A percentile compares a stretch with the other conserved stretches of the same genome.
Conservation (phyloP, 2,329 filamentous ascomycete genomes). For the Colletotrichum eleusines region DNA sequence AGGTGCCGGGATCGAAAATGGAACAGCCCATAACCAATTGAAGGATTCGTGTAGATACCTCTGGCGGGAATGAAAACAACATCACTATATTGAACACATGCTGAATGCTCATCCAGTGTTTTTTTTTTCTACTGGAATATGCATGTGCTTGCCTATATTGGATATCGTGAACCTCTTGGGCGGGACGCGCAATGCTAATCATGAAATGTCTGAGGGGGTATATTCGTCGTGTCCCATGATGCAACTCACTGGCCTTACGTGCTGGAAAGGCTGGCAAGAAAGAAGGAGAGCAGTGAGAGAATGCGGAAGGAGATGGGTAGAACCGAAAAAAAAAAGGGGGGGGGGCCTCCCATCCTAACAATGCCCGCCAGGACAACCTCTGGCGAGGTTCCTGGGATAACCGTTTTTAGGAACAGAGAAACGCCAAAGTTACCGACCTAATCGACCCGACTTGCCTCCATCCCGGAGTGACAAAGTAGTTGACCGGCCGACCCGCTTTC, state of each 20-base stretch:
- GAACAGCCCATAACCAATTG: constrained; percentile 1
- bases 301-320: not conserved
- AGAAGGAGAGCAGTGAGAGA: constrained; percentile 1
- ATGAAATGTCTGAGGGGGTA: constrained; percentile 37
- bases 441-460: constrained; percentile 17
- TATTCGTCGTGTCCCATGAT: constrained; percentile 38
- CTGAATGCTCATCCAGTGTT: constrained; percentile 1
- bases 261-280: constrained; percentile 3
- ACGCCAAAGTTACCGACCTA: constrained; percentile 24
- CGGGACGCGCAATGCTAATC: constrained; percentile 25
- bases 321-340: not conserved
- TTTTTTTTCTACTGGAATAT: constrained; percentile 3
- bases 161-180: not conserved
- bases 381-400: constrained; percentile 1
- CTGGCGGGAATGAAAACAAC: constrained; percentile 5
- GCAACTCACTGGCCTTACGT: constrained; percentile 13
- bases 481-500: constrained; percentile 24
- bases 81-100: constrained; percentile 22
- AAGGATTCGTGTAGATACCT: constrained; percentile 34
- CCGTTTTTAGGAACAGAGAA: constrained; percentile 19
- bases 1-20: constrained; percentile 9
- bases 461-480: constrained; percentile 19
- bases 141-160: not conserved
- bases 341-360: constrained; percentile 10
- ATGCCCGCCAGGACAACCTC: not conserved